Percentiles rank a stretch among this genome's conserved stretches.
Conservation (phyloP, 495 filamentous ascomycete genomes). For the Gamarada debralockiae region DNA sequence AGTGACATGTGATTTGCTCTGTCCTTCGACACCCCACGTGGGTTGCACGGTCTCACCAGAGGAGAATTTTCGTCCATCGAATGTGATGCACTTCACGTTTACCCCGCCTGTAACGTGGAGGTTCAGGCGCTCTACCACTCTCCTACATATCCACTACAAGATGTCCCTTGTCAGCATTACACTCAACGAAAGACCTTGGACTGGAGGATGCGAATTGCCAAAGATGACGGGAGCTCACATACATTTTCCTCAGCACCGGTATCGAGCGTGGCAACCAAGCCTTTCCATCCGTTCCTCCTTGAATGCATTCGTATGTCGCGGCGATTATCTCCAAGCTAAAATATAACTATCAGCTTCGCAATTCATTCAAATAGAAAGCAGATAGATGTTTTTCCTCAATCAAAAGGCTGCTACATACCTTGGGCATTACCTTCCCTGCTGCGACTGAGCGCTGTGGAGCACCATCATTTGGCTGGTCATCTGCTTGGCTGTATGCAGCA, state of each 20-base stretch:
- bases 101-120: not conserved
- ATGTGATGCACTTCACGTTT: not conserved
- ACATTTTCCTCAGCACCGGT: slow-evolving; percentile 7
- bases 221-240: not conserved
- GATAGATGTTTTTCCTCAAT: not conserved
- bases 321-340: not conserved
- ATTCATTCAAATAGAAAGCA: too few species aligned
- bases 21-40: not conserved
- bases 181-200: too few species aligned
- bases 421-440: not conserved
- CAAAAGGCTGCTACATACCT: not conserved
- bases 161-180: not conserved
- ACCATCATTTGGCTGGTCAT: not conserved
- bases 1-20: not conserved
- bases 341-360: not conserved
- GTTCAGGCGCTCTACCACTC: not conserved
- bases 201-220: too few species aligned
- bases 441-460: not conserved
- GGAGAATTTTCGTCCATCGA: not conserved
- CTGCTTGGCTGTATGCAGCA: not conserved
- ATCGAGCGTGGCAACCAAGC: slow-evolving; percentile 3
- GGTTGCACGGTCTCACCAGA: not conserved
- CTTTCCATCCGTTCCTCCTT: not conserved
- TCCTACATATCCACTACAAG: not conserved
- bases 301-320: not conserved